A percentile compares a stretch with the other conserved stretches of the same genome.
Conservation (phyloP, 805 yeast species). For the Yamadazyma philogaea region DNA sequence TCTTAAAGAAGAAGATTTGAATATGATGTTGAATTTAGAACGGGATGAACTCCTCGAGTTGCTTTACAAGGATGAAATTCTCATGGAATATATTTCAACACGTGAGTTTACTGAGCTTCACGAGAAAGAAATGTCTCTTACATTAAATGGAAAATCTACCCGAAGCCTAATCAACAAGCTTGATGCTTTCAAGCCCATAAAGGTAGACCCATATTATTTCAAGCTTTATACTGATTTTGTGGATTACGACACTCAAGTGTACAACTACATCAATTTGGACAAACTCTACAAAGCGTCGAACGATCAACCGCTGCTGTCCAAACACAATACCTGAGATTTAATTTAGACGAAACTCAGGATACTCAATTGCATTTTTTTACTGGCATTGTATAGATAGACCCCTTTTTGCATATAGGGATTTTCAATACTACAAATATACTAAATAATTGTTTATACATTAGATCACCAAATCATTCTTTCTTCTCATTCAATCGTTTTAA, state of each 20-base stretch:
- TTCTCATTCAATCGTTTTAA: constrained; percentile 51
- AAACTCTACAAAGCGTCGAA: constrained; percentile 11
- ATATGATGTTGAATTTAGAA: constrained; percentile 9
- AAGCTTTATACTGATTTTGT: constrained; percentile 19
- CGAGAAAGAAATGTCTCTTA: constrained; percentile 25
- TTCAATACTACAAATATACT: constrained; percentile 2
- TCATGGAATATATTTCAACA: constrained; percentile 22
- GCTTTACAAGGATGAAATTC: constrained; percentile 25
- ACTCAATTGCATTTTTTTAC: constrained; percentile 1
- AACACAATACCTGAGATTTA: not conserved
- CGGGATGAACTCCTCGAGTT: constrained; percentile 21
- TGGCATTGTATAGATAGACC: not conserved
- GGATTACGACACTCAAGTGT: constrained; percentile 27
- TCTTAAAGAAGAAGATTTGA: constrained; percentile 10
- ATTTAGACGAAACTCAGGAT: not conserved
- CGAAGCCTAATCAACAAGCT: constrained; percentile 14
- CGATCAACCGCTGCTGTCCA: not conserved
- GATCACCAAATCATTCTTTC: constrained; percentile 1
- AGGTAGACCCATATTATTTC: constrained; percentile 27
- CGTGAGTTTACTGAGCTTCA: constrained; percentile 27
- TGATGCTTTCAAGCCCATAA: constrained; percentile 30
- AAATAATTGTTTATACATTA: constrained; percentile 1
- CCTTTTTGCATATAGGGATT: not conserved
- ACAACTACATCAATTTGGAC: constrained; percentile 18
- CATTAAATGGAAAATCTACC: constrained; percentile 18